phyloP scores from a whole-genome alignment of 352 stramenopile genomes.

The Phytophthora colocasiae region DNA sequence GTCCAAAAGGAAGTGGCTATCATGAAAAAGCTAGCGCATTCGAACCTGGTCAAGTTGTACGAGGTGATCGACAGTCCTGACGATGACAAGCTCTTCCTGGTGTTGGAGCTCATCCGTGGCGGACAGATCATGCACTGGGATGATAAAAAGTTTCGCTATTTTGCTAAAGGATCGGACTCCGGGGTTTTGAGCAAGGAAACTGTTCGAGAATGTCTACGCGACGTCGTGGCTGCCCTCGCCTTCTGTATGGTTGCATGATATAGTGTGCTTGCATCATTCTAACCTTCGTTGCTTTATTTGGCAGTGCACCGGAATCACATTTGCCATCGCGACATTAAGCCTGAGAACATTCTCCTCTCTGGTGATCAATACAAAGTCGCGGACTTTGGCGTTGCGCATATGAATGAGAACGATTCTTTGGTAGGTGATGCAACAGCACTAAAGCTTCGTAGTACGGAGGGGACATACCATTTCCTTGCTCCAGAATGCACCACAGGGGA shows the following conservation, averaged over 20 bases:
- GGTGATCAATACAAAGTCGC: constrained; percentile 73
- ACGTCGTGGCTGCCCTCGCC: constrained; percentile 80
- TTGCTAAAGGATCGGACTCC: constrained; percentile 8
- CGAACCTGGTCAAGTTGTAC: constrained; percentile 73
- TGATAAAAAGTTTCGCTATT: constrained; percentile 72
- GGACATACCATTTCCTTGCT: constrained; percentile 89
- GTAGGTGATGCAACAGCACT: not conserved
- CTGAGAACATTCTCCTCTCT: constrained; percentile 79
- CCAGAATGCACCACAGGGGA: constrained; percentile 84
- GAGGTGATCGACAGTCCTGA: constrained; percentile 85
- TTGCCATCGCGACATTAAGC: constrained; percentile 89
- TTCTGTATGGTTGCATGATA: constrained; percentile 56
- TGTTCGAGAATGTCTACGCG: constrained; percentile 69
- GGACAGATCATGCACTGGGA: constrained; percentile 90
- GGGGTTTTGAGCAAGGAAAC: constrained; percentile 45
- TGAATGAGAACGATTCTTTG: constrained; percentile 53
- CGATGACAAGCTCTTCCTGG: constrained; percentile 83
- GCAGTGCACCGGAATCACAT: constrained; percentile 82
- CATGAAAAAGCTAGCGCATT: constrained; percentile 84
- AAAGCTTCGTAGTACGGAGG: constrained; percentile 77
- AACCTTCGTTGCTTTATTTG: not conserved
- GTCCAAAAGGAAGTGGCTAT: constrained; percentile 84
- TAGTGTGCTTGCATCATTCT: no score
- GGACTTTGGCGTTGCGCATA: constrained; percentile 84
- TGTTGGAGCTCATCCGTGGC: constrained; percentile 83